phyloP scores from a whole-genome alignment of 179 eudicot genomes.

The Actinidia chinensis region DNA sequence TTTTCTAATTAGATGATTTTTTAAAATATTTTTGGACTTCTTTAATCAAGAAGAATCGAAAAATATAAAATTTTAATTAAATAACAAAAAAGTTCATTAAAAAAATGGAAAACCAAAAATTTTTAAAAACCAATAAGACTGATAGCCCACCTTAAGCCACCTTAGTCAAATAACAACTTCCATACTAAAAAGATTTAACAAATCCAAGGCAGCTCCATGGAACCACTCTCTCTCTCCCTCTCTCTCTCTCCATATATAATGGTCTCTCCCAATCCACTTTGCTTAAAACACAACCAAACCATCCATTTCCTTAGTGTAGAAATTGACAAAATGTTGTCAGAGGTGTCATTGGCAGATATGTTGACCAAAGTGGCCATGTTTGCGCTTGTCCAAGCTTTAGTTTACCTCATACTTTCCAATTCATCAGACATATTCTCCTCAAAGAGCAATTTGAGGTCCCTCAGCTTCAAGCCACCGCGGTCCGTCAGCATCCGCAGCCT shows the following conservation, averaged over 20 bases:
- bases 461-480: conserved; percentile 20
- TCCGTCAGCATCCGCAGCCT: conserved; percentile 21
- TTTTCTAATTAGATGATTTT: no score
- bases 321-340: neutral
- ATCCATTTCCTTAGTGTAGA: neutral
- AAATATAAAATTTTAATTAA: no score
- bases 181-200: no score
- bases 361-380: conserved; percentile 20
- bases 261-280: neutral
- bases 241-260: neutral
- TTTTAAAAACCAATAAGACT: no score
- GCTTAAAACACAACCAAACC: neutral
- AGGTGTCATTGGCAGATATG: conserved; percentile 13
- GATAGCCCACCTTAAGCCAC: neutral
- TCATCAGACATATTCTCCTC: conserved; percentile 26
- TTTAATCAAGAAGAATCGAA: no score
- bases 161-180: conserved; percentile 1
- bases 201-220: neutral
- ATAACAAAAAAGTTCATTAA: no score
- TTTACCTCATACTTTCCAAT: conserved; percentile 22
- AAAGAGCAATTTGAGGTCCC: conserved; percentile 17
- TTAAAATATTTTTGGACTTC: no score
- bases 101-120: no score
- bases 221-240: neutral
- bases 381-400: conserved; percentile 27